Conservation (phyloP, 2,329 filamentous ascomycete species). For the Meredithiella fracta region DNA sequence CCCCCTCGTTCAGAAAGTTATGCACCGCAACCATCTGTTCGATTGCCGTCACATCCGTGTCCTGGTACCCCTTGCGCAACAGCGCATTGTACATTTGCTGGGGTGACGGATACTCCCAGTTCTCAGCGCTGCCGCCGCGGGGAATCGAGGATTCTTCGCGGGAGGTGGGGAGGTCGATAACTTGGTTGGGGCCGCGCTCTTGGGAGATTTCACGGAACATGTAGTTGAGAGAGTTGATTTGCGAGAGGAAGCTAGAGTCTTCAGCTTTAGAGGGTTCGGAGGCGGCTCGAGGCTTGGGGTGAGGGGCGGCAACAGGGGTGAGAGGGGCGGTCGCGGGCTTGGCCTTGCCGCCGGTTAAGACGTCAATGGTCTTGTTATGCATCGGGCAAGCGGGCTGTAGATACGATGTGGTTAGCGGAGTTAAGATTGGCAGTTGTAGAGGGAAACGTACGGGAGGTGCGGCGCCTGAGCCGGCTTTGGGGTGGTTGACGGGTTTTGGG, state of each 20-base stretch:
- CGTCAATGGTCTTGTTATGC: constrained; percentile 37
- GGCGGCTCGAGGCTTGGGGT: constrained; percentile 28
- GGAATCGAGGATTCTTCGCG: constrained; percentile 83
- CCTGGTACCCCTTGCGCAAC: constrained; percentile 84
- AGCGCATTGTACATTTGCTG: constrained; percentile 99
- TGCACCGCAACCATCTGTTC: constrained; percentile 96
- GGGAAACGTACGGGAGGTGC: constrained; percentile 6
- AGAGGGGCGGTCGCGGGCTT: constrained; percentile 20
- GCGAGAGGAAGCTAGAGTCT: constrained; percentile 32
- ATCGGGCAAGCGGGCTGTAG: constrained; percentile 38
- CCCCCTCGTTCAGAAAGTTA: constrained; percentile 95
- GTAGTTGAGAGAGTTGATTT: constrained; percentile 65
- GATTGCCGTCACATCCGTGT: constrained; percentile 83
- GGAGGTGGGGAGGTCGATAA: constrained; percentile 54
- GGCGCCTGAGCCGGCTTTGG: constrained; percentile 5
- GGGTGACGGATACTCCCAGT: constrained; percentile 95
- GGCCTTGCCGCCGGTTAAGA: constrained; percentile 22
- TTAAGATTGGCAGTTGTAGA: neutral
- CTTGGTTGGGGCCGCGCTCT: constrained; percentile 56
- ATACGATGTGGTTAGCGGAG: neutral
- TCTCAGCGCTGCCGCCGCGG: constrained; percentile 58
- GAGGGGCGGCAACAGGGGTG: constrained; percentile 26
- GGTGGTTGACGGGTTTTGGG: neutral
- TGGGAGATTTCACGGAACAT: constrained; percentile 86
- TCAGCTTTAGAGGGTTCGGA: constrained; percentile 12